Evolutionary conservation across 345 rosid species (phyloP), one percentile per base, ranked within the genome.

Genomic region (Schrenkiella parvula): DNA sequence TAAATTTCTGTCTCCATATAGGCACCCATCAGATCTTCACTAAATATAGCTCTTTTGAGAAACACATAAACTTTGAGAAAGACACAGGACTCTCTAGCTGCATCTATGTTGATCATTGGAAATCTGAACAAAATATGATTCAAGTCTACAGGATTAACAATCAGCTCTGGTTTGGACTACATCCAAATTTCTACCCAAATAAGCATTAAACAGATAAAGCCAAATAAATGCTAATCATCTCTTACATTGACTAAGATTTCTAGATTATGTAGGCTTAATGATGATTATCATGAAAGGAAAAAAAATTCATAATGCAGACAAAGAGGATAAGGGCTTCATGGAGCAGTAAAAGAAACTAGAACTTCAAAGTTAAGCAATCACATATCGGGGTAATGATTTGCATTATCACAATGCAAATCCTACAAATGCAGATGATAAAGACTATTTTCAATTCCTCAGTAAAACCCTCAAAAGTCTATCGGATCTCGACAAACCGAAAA

Each of bases 341-440:
- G 11, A 68, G n/a, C 51, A 68, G 53, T 29, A 50, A 21, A 52
- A 2, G 38, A 53, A 67, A 67, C 29, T 67, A 38, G 29, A 53
- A 13, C 68, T 70, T 41, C 38, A 53, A 53, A 63, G 55, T 10
- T 32, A 64, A 73, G 50, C 64, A 64, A 64, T 52, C 46, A 64
- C 11, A 32, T 62, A 62, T 10, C n/a, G n/a, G 2, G 15, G n/a
- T 35, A 60, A 60, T 50, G 18, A 55, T 25, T 31, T 2, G 44
- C 56, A 23, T 4, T 23, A 25, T 44, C 71, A 43, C 38, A 34
- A 62, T 62, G 53, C 68, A 23, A 67, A 52, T 12, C 62, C 62
- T 39, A 67, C 5, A 67, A 18, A 55, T 54, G 42, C 29, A 68
- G 19, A 68, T 15, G 22, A 31, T 12, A 35, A 6, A 25, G 46